Conservation (phyloP, 257 asterid genomes). For the Primulina tabacum region DNA sequence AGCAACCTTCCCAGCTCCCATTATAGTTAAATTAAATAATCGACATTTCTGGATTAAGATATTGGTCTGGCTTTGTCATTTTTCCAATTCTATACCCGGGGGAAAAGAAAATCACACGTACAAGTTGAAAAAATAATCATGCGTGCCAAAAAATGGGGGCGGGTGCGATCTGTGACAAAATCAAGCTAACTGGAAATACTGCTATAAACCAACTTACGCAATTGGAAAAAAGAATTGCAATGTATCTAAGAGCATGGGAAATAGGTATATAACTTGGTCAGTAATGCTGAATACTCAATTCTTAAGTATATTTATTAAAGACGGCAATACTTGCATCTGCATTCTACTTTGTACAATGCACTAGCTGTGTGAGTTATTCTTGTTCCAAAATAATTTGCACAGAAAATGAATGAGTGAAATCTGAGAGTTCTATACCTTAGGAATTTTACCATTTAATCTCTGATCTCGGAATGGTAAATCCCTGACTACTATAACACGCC, state of each 20-base stretch:
- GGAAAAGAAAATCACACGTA: not conserved
- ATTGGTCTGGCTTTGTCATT: not conserved
- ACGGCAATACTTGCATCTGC: not conserved
- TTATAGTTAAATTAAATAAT: not conserved
- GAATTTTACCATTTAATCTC: constrained; percentile 95
- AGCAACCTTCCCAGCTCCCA: not conserved
- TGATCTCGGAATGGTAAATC: constrained; percentile 77
- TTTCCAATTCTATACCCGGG: not conserved
- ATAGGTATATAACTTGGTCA: too few relatives aligned
- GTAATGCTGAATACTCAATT: not conserved
- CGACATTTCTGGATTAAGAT: not conserved
- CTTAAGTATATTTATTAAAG: not conserved
- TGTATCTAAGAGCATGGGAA: too few relatives aligned
- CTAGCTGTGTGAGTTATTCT: constrained; percentile 9
- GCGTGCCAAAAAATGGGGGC: not conserved
- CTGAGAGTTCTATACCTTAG: constrained; percentile 62
- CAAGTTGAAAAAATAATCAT: not conserved
- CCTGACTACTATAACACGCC: constrained; percentile 77
- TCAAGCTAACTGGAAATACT: not conserved
- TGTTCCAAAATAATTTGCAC: constrained; percentile 3
- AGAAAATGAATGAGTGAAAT: constrained; percentile 11
- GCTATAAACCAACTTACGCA: not conserved
- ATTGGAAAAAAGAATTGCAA: too few relatives aligned
- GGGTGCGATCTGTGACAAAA: not conserved
- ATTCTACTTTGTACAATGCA: not conserved